These are phyloP conservation scores for Eimeria zaria DNA, from an alignment of 169 alveolate species.

Conservation along the genomic window DNA sequence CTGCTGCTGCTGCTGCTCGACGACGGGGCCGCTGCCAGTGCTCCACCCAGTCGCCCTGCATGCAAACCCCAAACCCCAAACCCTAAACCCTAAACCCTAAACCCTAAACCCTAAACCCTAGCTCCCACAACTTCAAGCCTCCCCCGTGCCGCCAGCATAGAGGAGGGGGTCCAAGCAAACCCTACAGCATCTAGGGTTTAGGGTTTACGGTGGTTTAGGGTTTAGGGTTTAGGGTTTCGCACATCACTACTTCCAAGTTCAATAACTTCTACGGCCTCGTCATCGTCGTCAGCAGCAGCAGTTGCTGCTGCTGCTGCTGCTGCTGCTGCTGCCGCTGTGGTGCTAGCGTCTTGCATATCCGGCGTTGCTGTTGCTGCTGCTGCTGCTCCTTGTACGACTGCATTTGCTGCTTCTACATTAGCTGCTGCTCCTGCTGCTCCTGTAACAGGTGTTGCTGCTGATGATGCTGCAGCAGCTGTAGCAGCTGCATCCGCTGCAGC, in stretches of 20 bases:
- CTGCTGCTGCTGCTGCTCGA: no score
- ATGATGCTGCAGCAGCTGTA: neutral
- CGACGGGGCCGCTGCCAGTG: no score
- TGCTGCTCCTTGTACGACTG: constrained; percentile 17
- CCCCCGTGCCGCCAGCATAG: no score
- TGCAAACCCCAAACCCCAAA: constrained; percentile 36
- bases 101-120: constrained; percentile 11
- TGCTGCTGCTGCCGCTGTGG: constrained; percentile 16
- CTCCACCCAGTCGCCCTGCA: no score
- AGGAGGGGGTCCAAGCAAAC: no score
- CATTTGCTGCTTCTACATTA: no score
- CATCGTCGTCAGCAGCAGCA: constrained; percentile 3
- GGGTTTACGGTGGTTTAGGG: constrained; percentile 5
- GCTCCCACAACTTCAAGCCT: neutral
- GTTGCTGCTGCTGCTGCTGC: constrained; percentile 31
- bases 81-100: constrained; percentile 41
- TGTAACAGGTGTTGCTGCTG: neutral
- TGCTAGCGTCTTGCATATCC: neutral
- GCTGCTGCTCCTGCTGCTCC: constrained; percentile 31
- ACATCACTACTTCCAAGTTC: neutral
- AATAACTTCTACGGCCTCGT: neutral
- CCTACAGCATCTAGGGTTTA: neutral
- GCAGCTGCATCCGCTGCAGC: neutral
- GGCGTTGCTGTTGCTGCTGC: neutral
- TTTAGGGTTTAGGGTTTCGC: neutral